Conservation (phyloP, 768 basidiomycete species). For the Pleurotus tuber-regium region DNA sequence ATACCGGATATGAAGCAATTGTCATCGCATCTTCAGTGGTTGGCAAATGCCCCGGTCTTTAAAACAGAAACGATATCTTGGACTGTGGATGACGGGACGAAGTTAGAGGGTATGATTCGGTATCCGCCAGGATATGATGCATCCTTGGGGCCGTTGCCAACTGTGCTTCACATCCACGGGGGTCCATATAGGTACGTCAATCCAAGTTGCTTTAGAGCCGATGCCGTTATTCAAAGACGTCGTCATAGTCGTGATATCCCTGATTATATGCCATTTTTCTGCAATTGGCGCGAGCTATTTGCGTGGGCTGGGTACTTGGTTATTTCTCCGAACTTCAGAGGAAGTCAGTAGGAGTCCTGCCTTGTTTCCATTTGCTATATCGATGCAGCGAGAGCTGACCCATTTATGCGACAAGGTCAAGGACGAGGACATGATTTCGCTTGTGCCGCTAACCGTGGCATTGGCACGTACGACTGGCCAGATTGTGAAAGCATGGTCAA, state of each 20-base stretch:
- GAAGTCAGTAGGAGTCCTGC: constrained; percentile 31
- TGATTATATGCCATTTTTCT: constrained; percentile 38
- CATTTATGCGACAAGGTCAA: constrained; percentile 21
- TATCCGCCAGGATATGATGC: constrained; percentile 26
- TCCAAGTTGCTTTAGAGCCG: too few relatives aligned
- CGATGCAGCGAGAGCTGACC: not conserved
- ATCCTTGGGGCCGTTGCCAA: constrained; percentile 20
- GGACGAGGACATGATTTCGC: constrained; percentile 33
- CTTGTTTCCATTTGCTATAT: too few relatives aligned
- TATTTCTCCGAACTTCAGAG: constrained; percentile 34
- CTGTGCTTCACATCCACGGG: constrained; percentile 31
- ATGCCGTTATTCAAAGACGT: too few relatives aligned
- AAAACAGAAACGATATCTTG: constrained; percentile 27
- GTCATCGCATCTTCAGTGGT: constrained; percentile 32
- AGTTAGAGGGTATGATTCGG: constrained; percentile 28
- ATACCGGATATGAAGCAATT: constrained; percentile 20
- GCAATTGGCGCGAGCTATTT: constrained; percentile 35
- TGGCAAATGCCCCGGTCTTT: constrained; percentile 23
- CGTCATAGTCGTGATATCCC: constrained; percentile 21
- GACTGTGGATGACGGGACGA: constrained; percentile 26
- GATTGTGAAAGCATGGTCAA: constrained; percentile 37
- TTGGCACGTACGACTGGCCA: constrained; percentile 28
- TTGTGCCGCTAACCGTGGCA: constrained; percentile 23
- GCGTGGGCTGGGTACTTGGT: constrained; percentile 33
- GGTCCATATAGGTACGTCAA: constrained; percentile 28